phyloP scores from a whole-genome alignment of 2,329 filamentous ascomycete genomes.

The Intubia oerlemansii region DNA sequence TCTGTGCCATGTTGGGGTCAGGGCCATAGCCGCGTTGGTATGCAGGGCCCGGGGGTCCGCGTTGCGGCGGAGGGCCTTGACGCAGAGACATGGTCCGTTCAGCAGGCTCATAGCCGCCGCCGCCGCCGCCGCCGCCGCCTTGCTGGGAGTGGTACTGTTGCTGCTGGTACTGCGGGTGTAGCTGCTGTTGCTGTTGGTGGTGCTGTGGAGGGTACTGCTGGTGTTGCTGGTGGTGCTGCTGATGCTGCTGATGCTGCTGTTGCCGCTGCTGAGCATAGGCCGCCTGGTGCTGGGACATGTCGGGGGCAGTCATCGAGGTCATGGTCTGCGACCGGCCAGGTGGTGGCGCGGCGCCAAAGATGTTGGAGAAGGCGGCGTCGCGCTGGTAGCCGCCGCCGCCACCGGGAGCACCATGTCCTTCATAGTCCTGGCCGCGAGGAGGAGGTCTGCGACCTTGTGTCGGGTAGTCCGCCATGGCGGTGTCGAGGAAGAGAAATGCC shows the following conservation, averaged over 20 bases:
- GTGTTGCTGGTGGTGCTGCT: slow-evolving; percentile 3
- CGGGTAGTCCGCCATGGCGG: slow-evolving; percentile 35
- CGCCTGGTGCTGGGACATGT: slow-evolving; percentile 26
- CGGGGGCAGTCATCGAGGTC: slow-evolving; percentile 49
- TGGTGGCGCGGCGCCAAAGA: slow-evolving; percentile 75
- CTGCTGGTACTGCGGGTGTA: neutral
- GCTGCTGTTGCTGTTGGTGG: slow-evolving; percentile 1
- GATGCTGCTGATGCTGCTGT: slow-evolving; percentile 3
- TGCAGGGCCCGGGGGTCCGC: slow-evolving; percentile 19
- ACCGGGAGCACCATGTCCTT: slow-evolving; percentile 13
- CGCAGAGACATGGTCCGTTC: slow-evolving; percentile 51
- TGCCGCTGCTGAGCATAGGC: slow-evolving; percentile 6
- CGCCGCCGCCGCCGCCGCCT: too few species aligned
- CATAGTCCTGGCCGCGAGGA: slow-evolving; percentile 25
- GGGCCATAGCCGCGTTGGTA: slow-evolving; percentile 15
- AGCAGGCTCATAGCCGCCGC: slow-evolving; percentile 3
- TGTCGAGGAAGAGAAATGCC: too few species aligned
- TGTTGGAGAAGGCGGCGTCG: slow-evolving; percentile 89
- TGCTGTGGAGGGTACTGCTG: slow-evolving; percentile 3
- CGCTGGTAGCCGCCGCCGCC: slow-evolving; percentile 41
- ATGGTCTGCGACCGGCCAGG: slow-evolving; percentile 87
- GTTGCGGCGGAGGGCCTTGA: slow-evolving; percentile 42
- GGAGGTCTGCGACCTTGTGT: slow-evolving; percentile 23
- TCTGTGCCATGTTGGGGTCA: slow-evolving; percentile 11
- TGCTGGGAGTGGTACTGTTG: too few species aligned